Evolutionary conservation across 768 basidiomycete genomes (phyloP), one percentile per base, ranked within the genome.

Genomic region (Punctularia strigosozonata): DNA sequence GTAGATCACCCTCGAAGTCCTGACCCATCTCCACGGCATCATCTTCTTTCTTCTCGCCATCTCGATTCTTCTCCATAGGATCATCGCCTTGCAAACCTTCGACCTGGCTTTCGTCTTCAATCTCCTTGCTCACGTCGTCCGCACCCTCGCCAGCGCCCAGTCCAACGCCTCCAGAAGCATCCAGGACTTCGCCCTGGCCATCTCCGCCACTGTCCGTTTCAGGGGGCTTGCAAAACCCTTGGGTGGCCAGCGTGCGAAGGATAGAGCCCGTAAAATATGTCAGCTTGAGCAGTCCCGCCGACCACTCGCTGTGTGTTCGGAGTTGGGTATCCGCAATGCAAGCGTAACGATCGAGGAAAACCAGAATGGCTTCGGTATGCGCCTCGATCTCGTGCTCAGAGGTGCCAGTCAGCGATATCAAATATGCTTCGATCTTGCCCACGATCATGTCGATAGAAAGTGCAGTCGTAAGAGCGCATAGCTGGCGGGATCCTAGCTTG

Each of bases 31-130:
- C 90, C 32, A 97, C 73, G 3, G 87, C 84, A 40, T 88, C 77
- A 28, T 77, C 73, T 28, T 81, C 71, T 13, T 69, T 60, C 6
- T 67, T 59, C 7, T 63, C 56, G 18, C 73, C 68, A 14, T 71
- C 59, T n/a, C n/a, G n/a, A n/a, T n/a, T n/a, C n/a, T n/a, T n/a
- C n/a, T n/a, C n/a, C n/a, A n/a, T n/a, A 13, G 57, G 58, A 8
- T 70, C 65, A 15, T 86, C 80, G 12, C 75, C 83, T 53, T 79
- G 73, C 18, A 98, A 64, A 0, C 95, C 95, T 50, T 99, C 95
- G 5, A 98, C 85, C 50, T 99, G 94, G 50, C 85, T 83, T 60
- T 98, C 91, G 41, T 97, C 91, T 52, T 92, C 80, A 38, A 98
- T 91, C 53, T 97, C 86, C 50, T 90, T 82, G 65, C 86, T 90